phyloP scores from a whole-genome alignment of 2,329 filamentous ascomycete genomes.

The Pezicula neosporulosa region DNA sequence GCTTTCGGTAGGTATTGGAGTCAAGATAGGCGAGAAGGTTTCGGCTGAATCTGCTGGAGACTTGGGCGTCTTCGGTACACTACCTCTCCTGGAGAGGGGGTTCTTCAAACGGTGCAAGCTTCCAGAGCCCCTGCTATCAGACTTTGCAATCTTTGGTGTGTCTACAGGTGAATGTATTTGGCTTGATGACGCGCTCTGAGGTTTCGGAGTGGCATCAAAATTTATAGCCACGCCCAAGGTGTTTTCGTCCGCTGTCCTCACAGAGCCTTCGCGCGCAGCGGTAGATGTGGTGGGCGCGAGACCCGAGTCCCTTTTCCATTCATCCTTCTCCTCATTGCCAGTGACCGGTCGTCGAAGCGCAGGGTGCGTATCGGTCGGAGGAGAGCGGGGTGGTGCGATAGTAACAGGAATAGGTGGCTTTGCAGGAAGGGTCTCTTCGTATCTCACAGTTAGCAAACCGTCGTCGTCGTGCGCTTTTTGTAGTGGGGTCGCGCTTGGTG shows the following conservation, averaged over 20 bases:
- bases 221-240: slow-evolving; percentile 19
- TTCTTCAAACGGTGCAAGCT: slow-evolving; percentile 14
- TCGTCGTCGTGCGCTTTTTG: slow-evolving; percentile 12
- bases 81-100: slow-evolving; percentile 11
- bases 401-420: slow-evolving; percentile 50
- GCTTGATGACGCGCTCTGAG: not conserved
- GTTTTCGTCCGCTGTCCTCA: slow-evolving; percentile 23
- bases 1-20: slow-evolving; percentile 52
- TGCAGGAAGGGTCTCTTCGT: slow-evolving; percentile 57
- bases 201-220: slow-evolving; percentile 13
- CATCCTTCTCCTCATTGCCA: slow-evolving; percentile 25
- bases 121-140: slow-evolving; percentile 10
- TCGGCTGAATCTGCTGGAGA: slow-evolving; percentile 19
- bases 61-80: slow-evolving; percentile 5
- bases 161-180: not conserved
- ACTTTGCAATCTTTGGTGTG: slow-evolving; percentile 8
- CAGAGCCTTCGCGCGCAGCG: slow-evolving; percentile 37
- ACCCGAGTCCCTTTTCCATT: slow-evolving; percentile 53
- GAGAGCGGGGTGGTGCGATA: slow-evolving; percentile 22
- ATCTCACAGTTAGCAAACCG: slow-evolving; percentile 49
- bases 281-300: slow-evolving; percentile 45
- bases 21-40: slow-evolving; percentile 49
- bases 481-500: not conserved
- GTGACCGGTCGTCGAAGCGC: slow-evolving; percentile 17
- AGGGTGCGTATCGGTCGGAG: slow-evolving; percentile 24